phyloP scores from a whole-genome alignment of 2,329 filamentous ascomycete species.

The Metarhizium brunneum region DNA sequence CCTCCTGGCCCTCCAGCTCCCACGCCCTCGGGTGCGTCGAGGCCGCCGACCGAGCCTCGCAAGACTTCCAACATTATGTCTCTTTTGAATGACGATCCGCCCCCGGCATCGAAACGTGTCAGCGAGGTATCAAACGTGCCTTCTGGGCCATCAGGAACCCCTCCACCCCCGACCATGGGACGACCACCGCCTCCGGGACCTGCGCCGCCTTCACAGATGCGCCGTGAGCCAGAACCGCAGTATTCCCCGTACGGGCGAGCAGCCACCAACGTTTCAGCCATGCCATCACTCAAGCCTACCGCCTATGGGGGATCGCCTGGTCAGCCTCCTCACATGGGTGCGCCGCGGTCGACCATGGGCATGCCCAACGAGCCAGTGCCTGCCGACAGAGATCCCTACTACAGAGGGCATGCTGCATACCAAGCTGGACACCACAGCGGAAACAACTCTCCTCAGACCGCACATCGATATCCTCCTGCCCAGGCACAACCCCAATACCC shows the following conservation, averaged over 20 bases:
- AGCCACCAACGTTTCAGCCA: conserved; percentile 31
- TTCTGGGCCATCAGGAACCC: conserved; percentile 36
- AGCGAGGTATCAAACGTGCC: conserved; percentile 33
- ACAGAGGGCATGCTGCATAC: conserved; percentile 28
- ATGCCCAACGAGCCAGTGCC: conserved; percentile 23
- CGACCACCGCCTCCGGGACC: conserved; percentile 26
- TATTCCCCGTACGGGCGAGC: conserved; percentile 36
- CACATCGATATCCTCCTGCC: conserved; percentile 36
- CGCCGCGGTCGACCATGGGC: conserved; percentile 35
- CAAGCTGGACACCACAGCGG: conserved; percentile 24
- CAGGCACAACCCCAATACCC: conserved; percentile 32
- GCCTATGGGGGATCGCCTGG: conserved; percentile 36
- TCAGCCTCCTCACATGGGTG: conserved; percentile 35
- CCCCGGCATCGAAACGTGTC: conserved; percentile 41
- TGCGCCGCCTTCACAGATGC: conserved; percentile 31
- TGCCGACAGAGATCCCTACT: conserved; percentile 38
- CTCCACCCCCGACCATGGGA: conserved; percentile 38
- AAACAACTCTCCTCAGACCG: conserved; percentile 37
- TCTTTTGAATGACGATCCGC: conserved; percentile 50
- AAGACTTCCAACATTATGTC: conserved; percentile 57
- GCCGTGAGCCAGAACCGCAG: conserved; percentile 39
- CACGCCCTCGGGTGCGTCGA: conserved; percentile 10
- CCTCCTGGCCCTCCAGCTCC: conserved; percentile 9
- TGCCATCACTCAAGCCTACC: conserved; percentile 46
- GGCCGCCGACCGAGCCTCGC: conserved; percentile 36